Evolutionary conservation across 371 early-diverging fungal genomes (phyloP), one percentile per base, ranked within the genome.

Genomic region (Lichtheimia corymbifera): DNA sequence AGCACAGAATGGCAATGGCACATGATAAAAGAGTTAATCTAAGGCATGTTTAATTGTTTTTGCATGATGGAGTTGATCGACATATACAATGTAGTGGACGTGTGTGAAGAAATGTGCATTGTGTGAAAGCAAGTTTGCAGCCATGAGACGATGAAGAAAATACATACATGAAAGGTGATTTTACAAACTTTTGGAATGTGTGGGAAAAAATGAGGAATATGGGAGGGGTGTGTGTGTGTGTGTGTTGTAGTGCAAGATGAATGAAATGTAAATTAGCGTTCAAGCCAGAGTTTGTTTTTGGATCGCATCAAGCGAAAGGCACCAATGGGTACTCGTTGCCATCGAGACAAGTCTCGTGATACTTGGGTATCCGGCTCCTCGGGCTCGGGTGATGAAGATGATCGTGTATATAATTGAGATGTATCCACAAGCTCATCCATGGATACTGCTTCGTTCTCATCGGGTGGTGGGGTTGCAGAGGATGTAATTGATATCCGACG

Each of bases 381-480:
- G 3, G 68, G 58, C 17, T 75, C 77, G 14, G 82, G 83, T 9
- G 83, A 82, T 2, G 84, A 81, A 0, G 81, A 72, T 2, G 79
- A 77, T 17, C 74, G 74, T 53, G 77, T 74, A 55, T 82, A 78
- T 7, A 86, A 63, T 44, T 82, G 83, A 1, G 83, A 82, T 3
- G 83, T 83, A 55, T 86, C 86, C 27, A 86, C 68, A 11, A 86
- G 74, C 24, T 86, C 86, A 60, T 86, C 86, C 80, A 86, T 86
- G 0, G 82, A 77, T 4, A 86, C 72, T 0, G 72, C 66, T 15
- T 47, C n/a, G 53, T 58, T 28, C 61, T 67, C 27, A n/a, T 28
- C 22, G 14, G 62, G 49, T 22, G 51, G 35, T 28, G 56, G 42
- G 11, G 62, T 20, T 5, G 56, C 51, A 13, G 53, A 25, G n/a